A percentile compares a stretch with the other conserved stretches of the same genome.
phyloP scores from a whole-genome alignment of 768 basidiomycete genomes.

The Fomitopsis serialis region DNA sequence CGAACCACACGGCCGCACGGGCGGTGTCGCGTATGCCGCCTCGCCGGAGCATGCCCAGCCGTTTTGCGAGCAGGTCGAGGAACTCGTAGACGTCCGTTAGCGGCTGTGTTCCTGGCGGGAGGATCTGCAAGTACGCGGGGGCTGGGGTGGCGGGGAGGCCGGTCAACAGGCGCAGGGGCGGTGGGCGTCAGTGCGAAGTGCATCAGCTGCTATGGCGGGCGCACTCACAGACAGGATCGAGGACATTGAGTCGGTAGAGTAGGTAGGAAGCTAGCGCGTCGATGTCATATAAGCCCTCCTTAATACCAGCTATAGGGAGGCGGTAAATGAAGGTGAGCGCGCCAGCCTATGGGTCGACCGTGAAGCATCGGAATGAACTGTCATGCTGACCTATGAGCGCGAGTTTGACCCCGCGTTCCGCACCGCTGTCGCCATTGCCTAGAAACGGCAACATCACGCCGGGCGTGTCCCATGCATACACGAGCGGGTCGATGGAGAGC shows the following conservation, averaged over 20 bases:
- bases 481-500: slow-evolving; percentile 70
- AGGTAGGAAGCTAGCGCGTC: slow-evolving; percentile 85
- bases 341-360: slow-evolving; percentile 1
- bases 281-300: slow-evolving; percentile 84
- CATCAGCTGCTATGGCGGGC: background rate
- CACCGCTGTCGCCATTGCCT: slow-evolving; percentile 77
- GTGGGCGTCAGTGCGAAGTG: background rate
- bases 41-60: slow-evolving; percentile 78
- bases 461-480: slow-evolving; percentile 94
- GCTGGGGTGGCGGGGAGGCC: slow-evolving; percentile 29
- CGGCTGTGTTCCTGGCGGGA: slow-evolving; percentile 49
- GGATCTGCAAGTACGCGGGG: slow-evolving; percentile 63
- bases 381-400: slow-evolving; percentile 79
- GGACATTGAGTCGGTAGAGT: slow-evolving; percentile 75
- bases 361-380: background rate
- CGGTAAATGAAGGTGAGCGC: background rate
- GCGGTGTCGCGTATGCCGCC: slow-evolving; percentile 68
- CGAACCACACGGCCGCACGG: slow-evolving; percentile 75
- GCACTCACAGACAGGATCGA: slow-evolving; percentile 62
- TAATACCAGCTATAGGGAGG: slow-evolving; percentile 72
- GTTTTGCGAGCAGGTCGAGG: slow-evolving; percentile 58
- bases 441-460: slow-evolving; percentile 97
- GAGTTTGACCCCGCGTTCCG: slow-evolving; percentile 89
- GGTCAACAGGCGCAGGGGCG: background rate
- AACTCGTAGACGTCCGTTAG: slow-evolving; percentile 61